phyloP scores from a whole-genome alignment of 2,329 filamentous ascomycete species.

The Aspergillus jensenii region DNA sequence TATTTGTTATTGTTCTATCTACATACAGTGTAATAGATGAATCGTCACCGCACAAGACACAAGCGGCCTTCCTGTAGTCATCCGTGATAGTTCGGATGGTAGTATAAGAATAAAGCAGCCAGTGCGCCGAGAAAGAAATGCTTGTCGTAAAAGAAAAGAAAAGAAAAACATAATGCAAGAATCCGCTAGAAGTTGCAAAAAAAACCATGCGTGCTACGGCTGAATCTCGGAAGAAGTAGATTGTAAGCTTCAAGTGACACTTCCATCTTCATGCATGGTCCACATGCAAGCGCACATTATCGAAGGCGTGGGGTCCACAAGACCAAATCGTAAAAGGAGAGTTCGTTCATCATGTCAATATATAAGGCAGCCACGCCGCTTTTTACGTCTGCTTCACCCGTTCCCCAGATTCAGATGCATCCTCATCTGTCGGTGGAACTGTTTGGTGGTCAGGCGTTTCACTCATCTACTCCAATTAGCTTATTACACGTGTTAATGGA shows the following conservation, averaged over 20 bases:
- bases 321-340: not conserved
- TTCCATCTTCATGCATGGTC: not conserved
- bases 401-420: constrained; percentile 15
- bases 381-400: constrained; percentile 29
- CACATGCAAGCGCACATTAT: constrained; percentile 1
- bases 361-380: not conserved
- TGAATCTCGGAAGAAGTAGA: not conserved
- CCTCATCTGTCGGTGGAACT: constrained; percentile 11
- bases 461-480: constrained; percentile 29
- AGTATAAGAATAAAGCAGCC: not conserved
- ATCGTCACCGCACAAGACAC: not conserved
- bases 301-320: not conserved
- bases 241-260: not conserved
- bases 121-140: constrained; percentile 10
- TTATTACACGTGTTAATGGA: not conserved
- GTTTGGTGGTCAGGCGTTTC: constrained; percentile 18
- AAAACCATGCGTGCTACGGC: not conserved
- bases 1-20: not conserved
- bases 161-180: not conserved
- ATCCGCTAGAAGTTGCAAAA: not conserved
- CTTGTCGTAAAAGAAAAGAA: not conserved
- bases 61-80: not conserved
- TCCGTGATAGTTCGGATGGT: not conserved
- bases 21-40: not conserved
- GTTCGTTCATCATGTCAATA: not conserved